Conservation (phyloP, 2,329 filamentous ascomycete genomes). For the Metarhizium sp. region DNA sequence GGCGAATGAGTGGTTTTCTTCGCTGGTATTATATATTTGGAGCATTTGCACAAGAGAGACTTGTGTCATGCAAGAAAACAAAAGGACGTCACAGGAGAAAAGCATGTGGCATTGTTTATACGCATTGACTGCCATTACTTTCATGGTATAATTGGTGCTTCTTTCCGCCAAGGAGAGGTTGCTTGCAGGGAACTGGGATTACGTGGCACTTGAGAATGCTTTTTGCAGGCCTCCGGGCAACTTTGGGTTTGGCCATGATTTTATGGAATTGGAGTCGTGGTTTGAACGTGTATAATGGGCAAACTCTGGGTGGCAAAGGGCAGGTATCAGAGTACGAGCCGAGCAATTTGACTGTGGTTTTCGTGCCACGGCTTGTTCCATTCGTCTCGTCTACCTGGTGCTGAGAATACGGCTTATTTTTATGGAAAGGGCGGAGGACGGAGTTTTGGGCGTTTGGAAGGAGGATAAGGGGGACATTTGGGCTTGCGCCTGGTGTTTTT, state of each 20-base stretch:
- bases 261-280: background rate
- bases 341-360: background rate
- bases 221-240: background rate
- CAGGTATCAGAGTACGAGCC: background rate
- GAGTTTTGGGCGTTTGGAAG: slow-evolving; percentile 2
- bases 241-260: background rate
- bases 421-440: slow-evolving; percentile 1
- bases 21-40: background rate
- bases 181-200: background rate
- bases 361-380: background rate
- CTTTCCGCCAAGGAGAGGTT: background rate
- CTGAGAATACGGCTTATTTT: background rate
- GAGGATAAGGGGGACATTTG: background rate
- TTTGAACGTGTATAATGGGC: background rate
- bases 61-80: background rate
- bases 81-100: background rate
- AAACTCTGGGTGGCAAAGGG: background rate
- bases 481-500: background rate
- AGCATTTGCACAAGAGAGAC: background rate
- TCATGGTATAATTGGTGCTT: background rate
- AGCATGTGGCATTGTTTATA: background rate
- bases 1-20: background rate
- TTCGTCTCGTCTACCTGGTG: background rate
- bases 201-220: background rate
- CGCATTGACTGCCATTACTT: background rate